Base-by-base conservation (phyloP, 2,329 filamentous ascomycete species). In the Pseudogymnoascus sp. region DNA sequence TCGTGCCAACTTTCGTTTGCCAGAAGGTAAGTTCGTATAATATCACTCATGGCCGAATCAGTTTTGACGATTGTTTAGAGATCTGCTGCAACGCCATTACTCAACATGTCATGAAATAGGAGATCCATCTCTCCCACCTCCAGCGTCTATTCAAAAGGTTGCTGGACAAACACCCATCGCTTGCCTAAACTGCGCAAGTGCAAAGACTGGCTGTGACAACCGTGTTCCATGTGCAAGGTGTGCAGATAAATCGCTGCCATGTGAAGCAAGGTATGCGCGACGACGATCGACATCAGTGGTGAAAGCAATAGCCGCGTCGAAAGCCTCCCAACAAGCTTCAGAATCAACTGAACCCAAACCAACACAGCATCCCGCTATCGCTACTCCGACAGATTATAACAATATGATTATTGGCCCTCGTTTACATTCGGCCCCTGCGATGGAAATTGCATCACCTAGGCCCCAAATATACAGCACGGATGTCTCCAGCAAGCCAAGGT, bases 151-250 rank as follows among this genome's bases (percentile, higher is more conserved):
- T 2, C 75, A 76, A 3, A 77, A 77, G 0, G 70, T 80, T 11
- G 75, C 71, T 13, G 72, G 74, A 29, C 71, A 75, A 53, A 78
- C 76, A 9, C 78, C 77, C 4, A 82, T 82, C 66, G 79, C 80
- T 3, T 82, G 80, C 69, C 73, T 76, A 46, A 79, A 79, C 65
- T 82, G 80, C 64, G 78, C 79, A 31, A 79, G 75, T 66, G 80
- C 79, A 33, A 82, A 82, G 70, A 81, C 79, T 1, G 79, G 77
- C 7, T 82, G 80, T 63, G 79, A 82, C 64, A 82, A 82, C 68
- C 72, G 74, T 62, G 75, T 79, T 1, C 80, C 80, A 0, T 82
- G 80, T 66, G 74, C 77, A n/a, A 74, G 79, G 63, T 82, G 80
- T 64, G 71, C 74, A 5, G 78, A 81, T 50, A 82, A 82, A 70